Evolutionary conservation across 2,329 filamentous ascomycete genomes (phyloP), one percentile per base, ranked within the genome.

Genomic region (Fusarium sp.): DNA sequence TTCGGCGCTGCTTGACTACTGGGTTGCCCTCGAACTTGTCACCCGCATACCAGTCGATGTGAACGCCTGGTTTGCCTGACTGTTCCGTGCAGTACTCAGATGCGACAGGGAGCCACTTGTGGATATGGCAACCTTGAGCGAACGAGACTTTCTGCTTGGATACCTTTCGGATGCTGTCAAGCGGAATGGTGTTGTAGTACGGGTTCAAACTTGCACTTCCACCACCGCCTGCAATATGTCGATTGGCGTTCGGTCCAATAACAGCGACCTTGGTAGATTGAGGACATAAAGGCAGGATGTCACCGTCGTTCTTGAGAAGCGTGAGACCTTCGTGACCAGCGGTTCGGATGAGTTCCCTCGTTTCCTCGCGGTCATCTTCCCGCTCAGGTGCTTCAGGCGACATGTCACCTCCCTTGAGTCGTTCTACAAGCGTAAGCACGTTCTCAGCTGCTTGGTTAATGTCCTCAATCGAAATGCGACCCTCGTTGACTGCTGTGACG

Each of bases 191-290:
- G 72, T 85, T 90, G 79, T 92, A 92, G 79, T 92, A 92, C 0
- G 91, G 89, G 77, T 92, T 92, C 52, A 92, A 81, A 70, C 88
- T 91, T 23, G 91, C 90, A 75, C 90, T 92, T 55, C 91, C 90
- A 44, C 90, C 90, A 55, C 91, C 90, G 21, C 88, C 89, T n/a
- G 89, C 90, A 70, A 92, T 91, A 1, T 90, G 88, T 60, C 89
- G 83, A 77, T 91, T 91, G 25, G 89, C 90, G 69, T 92, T 92
- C 3, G 90, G 90, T 0, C 90, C 90, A 57, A 92, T 91, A 65
- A 92, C 85, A 7, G 90, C 90, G 63, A 92, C 86, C 77, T 86
- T 91, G 63, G 85, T 85, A 21, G 86, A 86, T 31, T 83, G 83
- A 11, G 84, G 79, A 67, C 86, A 84, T 65, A 92, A 86, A 0